Base-by-base conservation (phyloP, 495 filamentous ascomycete species). In the Neurospora tetrasperma region DNA sequence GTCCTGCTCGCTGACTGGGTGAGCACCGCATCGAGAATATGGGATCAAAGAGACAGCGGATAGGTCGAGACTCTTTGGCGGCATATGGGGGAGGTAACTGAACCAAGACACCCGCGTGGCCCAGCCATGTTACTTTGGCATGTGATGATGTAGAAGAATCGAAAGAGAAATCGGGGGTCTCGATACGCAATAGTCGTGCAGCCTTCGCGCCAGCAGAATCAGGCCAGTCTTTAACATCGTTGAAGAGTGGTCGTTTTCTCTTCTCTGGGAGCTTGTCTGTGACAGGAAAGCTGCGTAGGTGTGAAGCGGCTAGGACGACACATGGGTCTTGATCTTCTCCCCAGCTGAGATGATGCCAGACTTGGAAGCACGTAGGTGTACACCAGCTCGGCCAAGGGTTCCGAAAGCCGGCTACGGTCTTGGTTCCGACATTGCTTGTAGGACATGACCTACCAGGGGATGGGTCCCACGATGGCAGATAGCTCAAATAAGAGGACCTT, bases 351-450 rank as follows among this genome's bases (percentile, higher is more conserved):
- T 71, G 74, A 27, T 72, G 43, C 70, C 82, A 83, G 40, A 77
- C 38, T 39, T 81, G 73, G 3, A 77, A 31, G 12, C 66, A 69
- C 0, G 79, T 77, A 0, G 78, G 79, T 31, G 76, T 78, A 40
- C 78, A 73, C 76, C 80, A 85, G 38, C 85, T 87, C 0, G 85
- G 84, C 87, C 87, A 89, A 2, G 87, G 87, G 71, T 88, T 89
- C 16, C 76, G 77, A 74, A 89, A 89, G 54, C 81, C 82, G 11
- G 71, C 66, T 27, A 39, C 9, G 12, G 27, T 10, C 3, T 66
- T 35, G 54, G 27, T 18, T 0, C 16, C 27, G 35, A 27, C 27
- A 3, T 18, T 35, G 27, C 0, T 66, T 3, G 54, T 66, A 8
- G 54, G 54, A 66, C 54, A 14, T 66, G 54, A 14, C 54, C 0